phyloP scores from a whole-genome alignment of 768 basidiomycete species.

The Russula griseocarnosa region DNA sequence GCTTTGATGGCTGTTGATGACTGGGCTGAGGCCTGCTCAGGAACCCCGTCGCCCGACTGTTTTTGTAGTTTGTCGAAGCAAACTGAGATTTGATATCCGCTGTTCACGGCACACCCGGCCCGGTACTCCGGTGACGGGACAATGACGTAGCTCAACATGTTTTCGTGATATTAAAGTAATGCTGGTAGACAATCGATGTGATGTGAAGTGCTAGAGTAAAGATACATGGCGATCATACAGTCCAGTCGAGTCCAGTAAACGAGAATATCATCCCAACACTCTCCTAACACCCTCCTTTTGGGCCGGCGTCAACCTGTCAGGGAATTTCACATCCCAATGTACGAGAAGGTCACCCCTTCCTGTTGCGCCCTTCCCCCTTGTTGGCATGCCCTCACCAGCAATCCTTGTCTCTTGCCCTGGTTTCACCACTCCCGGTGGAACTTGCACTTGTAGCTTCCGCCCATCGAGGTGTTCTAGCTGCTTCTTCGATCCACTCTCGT shows the following conservation, averaged over 20 bases:
- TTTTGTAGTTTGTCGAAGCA: not conserved
- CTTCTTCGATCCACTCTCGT: constrained; percentile 45
- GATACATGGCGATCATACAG: too few species aligned
- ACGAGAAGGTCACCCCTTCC: constrained; percentile 83
- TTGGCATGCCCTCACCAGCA: constrained; percentile 84
- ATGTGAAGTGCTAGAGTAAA: not conserved
- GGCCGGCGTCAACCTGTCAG: constrained; percentile 60
- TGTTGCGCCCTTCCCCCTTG: constrained; percentile 67
- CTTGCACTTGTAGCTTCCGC: constrained; percentile 60
- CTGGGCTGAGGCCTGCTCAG: not conserved
- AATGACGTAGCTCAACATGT: not conserved
- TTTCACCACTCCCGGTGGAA: constrained; percentile 68
- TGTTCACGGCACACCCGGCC: not conserved
- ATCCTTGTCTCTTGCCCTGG: constrained; percentile 72
- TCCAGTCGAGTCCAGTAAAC: not conserved
- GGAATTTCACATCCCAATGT: constrained; percentile 83
- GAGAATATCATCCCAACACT: constrained; percentile 44
- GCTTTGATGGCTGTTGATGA: not conserved
- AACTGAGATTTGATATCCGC: constrained; percentile 7
- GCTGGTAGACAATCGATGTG: not conserved
- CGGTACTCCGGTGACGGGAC: not conserved
- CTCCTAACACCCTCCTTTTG: constrained; percentile 82
- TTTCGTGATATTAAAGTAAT: not conserved
- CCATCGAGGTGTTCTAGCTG: constrained; percentile 76
- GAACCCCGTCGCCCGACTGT: not conserved